A percentile compares a stretch with the other conserved stretches of the same genome.
Evolutionary conservation across 2,329 filamentous ascomycete genomes (phyloP).

Genomic region (Leptosphaerulina australis): DNA sequence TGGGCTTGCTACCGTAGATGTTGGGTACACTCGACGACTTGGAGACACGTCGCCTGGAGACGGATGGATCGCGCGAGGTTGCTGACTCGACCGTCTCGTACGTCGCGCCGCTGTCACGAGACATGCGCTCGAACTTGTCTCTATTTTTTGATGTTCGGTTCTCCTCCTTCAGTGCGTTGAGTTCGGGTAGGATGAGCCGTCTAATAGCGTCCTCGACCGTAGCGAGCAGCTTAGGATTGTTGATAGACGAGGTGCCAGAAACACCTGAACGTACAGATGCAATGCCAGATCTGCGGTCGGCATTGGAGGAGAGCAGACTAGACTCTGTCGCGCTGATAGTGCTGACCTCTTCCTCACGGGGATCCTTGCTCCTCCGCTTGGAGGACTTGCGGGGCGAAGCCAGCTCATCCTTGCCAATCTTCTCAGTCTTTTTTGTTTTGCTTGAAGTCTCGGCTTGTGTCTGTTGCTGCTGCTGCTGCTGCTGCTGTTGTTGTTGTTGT

Average conservation of each 20-base stretch:
- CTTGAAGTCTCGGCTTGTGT: constrained; percentile 50
- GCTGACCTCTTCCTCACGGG: constrained; percentile 52
- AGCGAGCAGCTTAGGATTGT: constrained; percentile 88
- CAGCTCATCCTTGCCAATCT: constrained; percentile 38
- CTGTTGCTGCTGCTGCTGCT: constrained; percentile 60
- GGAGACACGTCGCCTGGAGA: constrained; percentile 60
- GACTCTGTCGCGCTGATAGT: constrained; percentile 61
- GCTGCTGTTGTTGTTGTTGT: constrained; percentile 60
- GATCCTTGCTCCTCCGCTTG: constrained; percentile 52
- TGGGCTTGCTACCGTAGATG: constrained; percentile 61
- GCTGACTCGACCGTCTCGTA: constrained; percentile 65
- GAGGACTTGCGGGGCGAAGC: constrained; percentile 42
- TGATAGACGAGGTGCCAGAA: constrained; percentile 71
- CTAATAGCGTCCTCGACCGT: constrained; percentile 94
- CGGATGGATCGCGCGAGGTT: constrained; percentile 56
- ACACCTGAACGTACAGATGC: constrained; percentile 64
- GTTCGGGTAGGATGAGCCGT: constrained; percentile 84
- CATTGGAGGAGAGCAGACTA: constrained; percentile 65
- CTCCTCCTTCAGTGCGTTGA: constrained; percentile 89
- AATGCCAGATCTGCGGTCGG: constrained; percentile 62
- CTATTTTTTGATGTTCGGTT: constrained; percentile 77
- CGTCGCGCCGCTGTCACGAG: constrained; percentile 44
- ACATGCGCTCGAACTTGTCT: constrained; percentile 69
- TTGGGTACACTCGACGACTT: constrained; percentile 68
- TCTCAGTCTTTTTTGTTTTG: constrained; percentile 28